These are phyloP conservation scores for Penicillium fimorum DNA, from an alignment of 495 filamentous ascomycete genomes.

Conservation along the genomic window DNA sequence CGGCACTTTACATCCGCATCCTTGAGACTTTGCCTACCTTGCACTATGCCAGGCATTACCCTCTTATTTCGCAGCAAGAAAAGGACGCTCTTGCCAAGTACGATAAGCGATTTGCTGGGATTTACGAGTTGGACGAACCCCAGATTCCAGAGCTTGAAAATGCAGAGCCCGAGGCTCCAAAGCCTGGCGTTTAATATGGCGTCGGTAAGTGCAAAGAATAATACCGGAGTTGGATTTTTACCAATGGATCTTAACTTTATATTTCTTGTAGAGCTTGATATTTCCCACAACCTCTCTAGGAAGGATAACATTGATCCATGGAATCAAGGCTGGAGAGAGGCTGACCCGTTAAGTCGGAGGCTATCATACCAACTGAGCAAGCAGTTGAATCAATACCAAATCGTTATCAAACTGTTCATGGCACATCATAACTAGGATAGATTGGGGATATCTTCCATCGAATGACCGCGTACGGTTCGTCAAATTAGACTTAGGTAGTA, in stretches of 20 bases:
- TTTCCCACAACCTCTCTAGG: not conserved
- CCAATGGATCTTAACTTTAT: not conserved
- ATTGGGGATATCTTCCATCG: not conserved
- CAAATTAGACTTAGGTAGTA: constrained; percentile 24
- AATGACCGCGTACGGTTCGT: not conserved
- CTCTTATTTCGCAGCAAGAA: not conserved
- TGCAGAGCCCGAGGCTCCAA: not conserved
- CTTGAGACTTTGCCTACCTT: not conserved
- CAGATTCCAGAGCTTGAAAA: not conserved
- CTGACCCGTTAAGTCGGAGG: not conserved
- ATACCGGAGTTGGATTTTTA: not conserved
- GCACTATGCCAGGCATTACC: not conserved
- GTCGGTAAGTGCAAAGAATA: not conserved
- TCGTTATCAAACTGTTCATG: not conserved
- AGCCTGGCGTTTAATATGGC: not conserved
- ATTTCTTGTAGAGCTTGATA: not conserved
- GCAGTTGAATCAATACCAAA: not conserved
- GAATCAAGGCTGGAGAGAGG: not conserved
- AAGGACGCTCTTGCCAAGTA: not conserved
- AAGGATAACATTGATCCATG: no score
- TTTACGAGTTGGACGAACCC: not conserved
- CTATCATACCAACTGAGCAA: constrained; percentile 1
- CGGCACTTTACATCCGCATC: constrained; percentile 1
- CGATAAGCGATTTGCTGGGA: not conserved
- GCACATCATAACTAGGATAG: not conserved